Evolutionary conservation across 2,329 filamentous ascomycete genomes (phyloP), one percentile per base, ranked within the genome.

Genomic region (Tolypocladium pustulatum): DNA sequence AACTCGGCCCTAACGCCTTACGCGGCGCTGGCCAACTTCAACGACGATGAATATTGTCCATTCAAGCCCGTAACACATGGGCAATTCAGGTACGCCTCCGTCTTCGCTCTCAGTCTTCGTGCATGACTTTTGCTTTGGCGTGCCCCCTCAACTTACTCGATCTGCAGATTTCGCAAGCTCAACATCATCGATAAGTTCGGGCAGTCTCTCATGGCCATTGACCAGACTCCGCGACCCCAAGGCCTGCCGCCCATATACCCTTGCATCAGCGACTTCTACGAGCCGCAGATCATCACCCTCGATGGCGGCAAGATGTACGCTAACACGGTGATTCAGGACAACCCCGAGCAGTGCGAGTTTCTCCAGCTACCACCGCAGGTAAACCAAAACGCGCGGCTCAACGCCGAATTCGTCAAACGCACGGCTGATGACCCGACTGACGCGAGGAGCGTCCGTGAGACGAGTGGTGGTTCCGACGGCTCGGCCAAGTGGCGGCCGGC

Each of bases 181-280:
- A 77, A 78, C 61, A 70, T 80, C 46, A 66, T 80, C 37, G 78
- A 81, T 65, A 79, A 79, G 62, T 80, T 80, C 53, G 78, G 78
- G 0, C 78, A 79, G 54, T 65, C 66, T 12, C 56, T 77, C 30
- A 52, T 62, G 12, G 68, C 68, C 22, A 68, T 75, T 20, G 68
- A 74, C 49, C 65, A 67, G n/a, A 54, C 58, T 15, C 65, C 68
- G 2, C 57, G 43, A 4, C 15, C 17, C 0, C 30, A 22, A 0
- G 59, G 58, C 1, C 64, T 58, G 7, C 61, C 63, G 2, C 61
- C 66, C 3, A 43, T 72, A 1, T 70, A 68, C 32, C 73, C 73
- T 1, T 69, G 67, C 61, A 64, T 75, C 13, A 71, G 72, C 54
- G 70, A 75, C 57, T 72, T 63, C 25, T 71, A 71, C 9, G 66